Conservation (phyloP, 2,329 filamentous ascomycete species). For the Bipolaris cookei region DNA sequence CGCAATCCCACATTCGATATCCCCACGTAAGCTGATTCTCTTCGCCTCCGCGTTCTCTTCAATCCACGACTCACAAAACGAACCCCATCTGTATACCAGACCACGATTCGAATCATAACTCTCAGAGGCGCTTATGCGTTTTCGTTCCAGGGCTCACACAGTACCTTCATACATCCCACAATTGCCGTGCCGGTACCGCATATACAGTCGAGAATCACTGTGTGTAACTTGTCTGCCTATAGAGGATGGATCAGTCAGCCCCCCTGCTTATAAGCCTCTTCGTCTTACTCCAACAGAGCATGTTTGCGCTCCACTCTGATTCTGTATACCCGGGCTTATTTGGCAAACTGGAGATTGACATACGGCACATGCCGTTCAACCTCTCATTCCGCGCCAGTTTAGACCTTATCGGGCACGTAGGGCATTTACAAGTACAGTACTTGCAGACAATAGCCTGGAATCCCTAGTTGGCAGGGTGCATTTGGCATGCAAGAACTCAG, state of each 20-base stretch:
- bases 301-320: background rate
- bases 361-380: constrained; percentile 4
- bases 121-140: constrained; percentile 11
- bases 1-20: background rate
- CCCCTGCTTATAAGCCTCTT: background rate
- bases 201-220: constrained; percentile 1
- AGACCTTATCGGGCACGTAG: too few species aligned
- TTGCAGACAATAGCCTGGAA: too few species aligned
- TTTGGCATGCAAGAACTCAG: too few species aligned
- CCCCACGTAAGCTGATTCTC: background rate
- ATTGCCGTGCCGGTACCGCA: constrained; percentile 6
- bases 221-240: constrained; percentile 4
- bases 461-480: too few species aligned
- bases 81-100: constrained; percentile 14
- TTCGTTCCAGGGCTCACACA: constrained; percentile 14
- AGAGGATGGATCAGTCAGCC: background rate
- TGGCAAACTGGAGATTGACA: background rate
- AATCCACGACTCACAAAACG: constrained; percentile 12
- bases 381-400: background rate
- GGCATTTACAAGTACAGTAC: too few species aligned
- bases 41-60: background rate
- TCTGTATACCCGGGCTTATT: background rate
- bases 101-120: constrained; percentile 1
- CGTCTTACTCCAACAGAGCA: background rate
- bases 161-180: constrained; percentile 5